Evolutionary conservation across 2,329 filamentous ascomycete genomes (phyloP).

Genomic region (Bipolaris bicolor): DNA sequence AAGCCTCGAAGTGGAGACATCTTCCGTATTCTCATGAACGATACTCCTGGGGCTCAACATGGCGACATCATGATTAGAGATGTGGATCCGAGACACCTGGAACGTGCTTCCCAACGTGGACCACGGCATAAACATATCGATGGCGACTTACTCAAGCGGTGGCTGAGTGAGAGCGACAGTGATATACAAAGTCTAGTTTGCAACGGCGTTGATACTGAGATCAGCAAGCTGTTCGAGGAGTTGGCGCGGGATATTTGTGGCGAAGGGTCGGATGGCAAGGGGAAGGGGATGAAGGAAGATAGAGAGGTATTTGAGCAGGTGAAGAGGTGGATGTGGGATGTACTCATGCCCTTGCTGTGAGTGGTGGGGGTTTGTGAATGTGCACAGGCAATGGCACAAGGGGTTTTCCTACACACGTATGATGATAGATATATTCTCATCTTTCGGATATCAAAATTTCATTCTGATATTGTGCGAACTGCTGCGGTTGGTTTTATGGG

Average conservation of each 20-base stretch:
- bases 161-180: conserved; percentile 34
- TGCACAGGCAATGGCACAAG: neutral
- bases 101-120: conserved; percentile 18
- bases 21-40: conserved; percentile 32
- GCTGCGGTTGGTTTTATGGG: too few species aligned
- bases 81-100: conserved; percentile 34
- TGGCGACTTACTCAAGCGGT: conserved; percentile 49
- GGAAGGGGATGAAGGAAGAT: conserved; percentile 18
- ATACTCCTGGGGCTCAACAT: conserved; percentile 28
- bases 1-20: conserved; percentile 27
- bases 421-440: too few species aligned
- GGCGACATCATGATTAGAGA: conserved; percentile 26
- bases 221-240: conserved; percentile 33
- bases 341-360: conserved; percentile 36
- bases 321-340: conserved; percentile 27
- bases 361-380: neutral
- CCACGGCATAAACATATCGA: conserved; percentile 49
- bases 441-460: too few species aligned
- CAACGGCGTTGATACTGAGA: conserved; percentile 25
- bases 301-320: conserved; percentile 11
- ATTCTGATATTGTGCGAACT: too few species aligned
- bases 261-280: conserved; percentile 11
- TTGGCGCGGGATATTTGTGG: conserved; percentile 26
- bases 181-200: conserved; percentile 25
- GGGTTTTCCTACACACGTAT: too few species aligned